These are phyloP conservation scores for Fusarium staphyleae DNA, from an alignment of 2,329 filamentous ascomycete genomes.

Conservation along the genomic window DNA sequence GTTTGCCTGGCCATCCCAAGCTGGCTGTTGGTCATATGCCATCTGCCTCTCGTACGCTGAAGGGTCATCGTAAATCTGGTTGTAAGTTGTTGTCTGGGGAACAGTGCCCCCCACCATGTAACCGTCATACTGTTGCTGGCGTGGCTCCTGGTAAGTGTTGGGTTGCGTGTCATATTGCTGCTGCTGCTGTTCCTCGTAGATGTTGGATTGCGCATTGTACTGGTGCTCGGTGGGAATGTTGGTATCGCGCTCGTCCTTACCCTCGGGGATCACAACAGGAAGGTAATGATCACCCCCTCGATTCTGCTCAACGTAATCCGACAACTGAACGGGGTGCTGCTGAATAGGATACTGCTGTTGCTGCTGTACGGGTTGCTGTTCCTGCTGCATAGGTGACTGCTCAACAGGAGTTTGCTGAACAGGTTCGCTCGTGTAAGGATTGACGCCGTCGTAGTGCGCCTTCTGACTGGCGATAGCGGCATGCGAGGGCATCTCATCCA, in stretches of 20 bases:
- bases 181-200: slow-evolving; percentile 10
- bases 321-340: slow-evolving; percentile 24
- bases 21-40: slow-evolving; percentile 17
- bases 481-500: slow-evolving; percentile 58
- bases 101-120: slow-evolving; percentile 8
- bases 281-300: slow-evolving; percentile 24
- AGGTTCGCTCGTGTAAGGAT: slow-evolving; percentile 62
- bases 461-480: slow-evolving; percentile 59
- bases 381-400: slow-evolving; percentile 10
- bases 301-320: slow-evolving; percentile 26
- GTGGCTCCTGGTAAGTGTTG: slow-evolving; percentile 15
- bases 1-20: slow-evolving; percentile 19
- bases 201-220: slow-evolving; percentile 14
- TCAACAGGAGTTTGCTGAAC: slow-evolving; percentile 36
- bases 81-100: slow-evolving; percentile 8
- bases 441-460: slow-evolving; percentile 62
- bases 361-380: slow-evolving; percentile 23
- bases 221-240: slow-evolving; percentile 8
- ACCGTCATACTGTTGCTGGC: slow-evolving; percentile 10
- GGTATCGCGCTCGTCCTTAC: slow-evolving; percentile 20
- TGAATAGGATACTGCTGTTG: slow-evolving; percentile 19
- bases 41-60: slow-evolving; percentile 4
- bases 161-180: slow-evolving; percentile 10
- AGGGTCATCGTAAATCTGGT: slow-evolving; percentile 17
- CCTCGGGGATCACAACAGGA: slow-evolving; percentile 32